Base-by-base conservation (phyloP, 179 eudicot species). In the Silene coronaria region DNA sequence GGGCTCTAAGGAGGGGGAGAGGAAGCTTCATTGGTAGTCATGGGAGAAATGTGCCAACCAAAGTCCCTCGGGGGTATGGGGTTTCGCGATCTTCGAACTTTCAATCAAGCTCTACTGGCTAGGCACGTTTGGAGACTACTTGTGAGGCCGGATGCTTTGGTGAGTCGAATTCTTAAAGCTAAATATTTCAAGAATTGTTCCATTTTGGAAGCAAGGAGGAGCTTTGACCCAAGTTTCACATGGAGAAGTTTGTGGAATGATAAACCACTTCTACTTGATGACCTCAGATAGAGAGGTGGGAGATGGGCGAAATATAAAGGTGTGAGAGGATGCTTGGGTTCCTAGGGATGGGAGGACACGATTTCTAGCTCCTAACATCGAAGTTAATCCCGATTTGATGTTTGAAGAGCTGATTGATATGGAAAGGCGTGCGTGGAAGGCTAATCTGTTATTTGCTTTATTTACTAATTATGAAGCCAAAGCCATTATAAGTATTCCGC, bases 231-330 rank as follows among this genome's bases (percentile, higher is more conserved):
- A n/a, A 70, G 61, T n/a, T 70, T 9, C 13, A 24, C 61, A 7
- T 72, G 66, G 75, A 30, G 75, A 3, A 72, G 75, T 21, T 6
- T 72, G 4, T 72, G 66, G 75, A 60, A 60, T 6, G 26, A 30
- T 8, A 72, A 58, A 2, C 21, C 75, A 0, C 0, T 72, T 0
- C 8, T 72, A 1, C 1, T 28, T 11, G 75, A 72, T 2, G 66
- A 66, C 0, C 51, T 72, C 0, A 14, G 19, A 0, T 72, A 66
- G 66, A 57, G 48, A 12, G 48, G 57, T 5, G 51, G 51, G 2
- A n/a, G 22, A 72, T 6, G 66, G 75, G 11, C 0, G 0, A 2
- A 1, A 42, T 7, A 42, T 42, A 5, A 11, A 2, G 5, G n/a
- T 72, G 0, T 2, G 46, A 10, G 48, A 42, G 12, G 12, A 11